Conservation (phyloP, 2,329 filamentous ascomycete species). For the Didymella lethalis region DNA sequence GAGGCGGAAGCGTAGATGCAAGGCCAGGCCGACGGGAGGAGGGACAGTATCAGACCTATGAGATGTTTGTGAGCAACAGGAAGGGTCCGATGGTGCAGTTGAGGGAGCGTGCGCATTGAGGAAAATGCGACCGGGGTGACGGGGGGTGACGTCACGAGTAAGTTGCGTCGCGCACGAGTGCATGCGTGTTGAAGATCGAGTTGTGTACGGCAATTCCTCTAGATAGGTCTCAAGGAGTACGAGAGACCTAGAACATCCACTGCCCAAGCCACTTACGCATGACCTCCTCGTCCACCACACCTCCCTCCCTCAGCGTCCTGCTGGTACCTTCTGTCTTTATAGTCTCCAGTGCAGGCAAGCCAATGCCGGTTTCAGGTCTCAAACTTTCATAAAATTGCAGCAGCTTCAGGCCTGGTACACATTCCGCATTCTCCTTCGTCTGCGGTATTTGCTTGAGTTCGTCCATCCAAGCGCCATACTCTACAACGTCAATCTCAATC, state of each 20-base stretch:
- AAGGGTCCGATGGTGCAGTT: constrained; percentile 46
- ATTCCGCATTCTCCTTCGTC: constrained; percentile 23
- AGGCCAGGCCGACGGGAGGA: constrained; percentile 28
- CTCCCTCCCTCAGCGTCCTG: constrained; percentile 2
- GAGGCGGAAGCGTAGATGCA: constrained; percentile 29
- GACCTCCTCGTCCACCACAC: background rate
- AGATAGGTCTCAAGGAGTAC: too few relatives aligned
- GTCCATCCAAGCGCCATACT: constrained; percentile 17
- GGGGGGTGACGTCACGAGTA: background rate
- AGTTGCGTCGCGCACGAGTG: too few relatives aligned
- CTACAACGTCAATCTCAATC: constrained; percentile 2
- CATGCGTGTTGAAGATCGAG: too few relatives aligned
- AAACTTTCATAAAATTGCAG: constrained; percentile 19
- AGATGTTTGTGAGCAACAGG: constrained; percentile 40
- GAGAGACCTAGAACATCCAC: constrained; percentile 9
- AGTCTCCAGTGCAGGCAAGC: constrained; percentile 16
- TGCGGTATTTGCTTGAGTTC: constrained; percentile 14
- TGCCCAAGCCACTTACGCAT: constrained; percentile 14
- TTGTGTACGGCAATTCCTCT: too few relatives aligned
- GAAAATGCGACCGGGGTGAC: background rate
- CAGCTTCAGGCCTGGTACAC: constrained; percentile 19
- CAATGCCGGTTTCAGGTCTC: constrained; percentile 1
- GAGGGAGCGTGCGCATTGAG: constrained; percentile 23
- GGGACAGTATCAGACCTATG: constrained; percentile 39
- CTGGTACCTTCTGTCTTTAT: constrained; percentile 2